Percentiles rank a stretch among this genome's conserved stretches.
phyloP scores from a whole-genome alignment of 176 grass and related monocot species.

The Chrysopogon serrulatus region DNA sequence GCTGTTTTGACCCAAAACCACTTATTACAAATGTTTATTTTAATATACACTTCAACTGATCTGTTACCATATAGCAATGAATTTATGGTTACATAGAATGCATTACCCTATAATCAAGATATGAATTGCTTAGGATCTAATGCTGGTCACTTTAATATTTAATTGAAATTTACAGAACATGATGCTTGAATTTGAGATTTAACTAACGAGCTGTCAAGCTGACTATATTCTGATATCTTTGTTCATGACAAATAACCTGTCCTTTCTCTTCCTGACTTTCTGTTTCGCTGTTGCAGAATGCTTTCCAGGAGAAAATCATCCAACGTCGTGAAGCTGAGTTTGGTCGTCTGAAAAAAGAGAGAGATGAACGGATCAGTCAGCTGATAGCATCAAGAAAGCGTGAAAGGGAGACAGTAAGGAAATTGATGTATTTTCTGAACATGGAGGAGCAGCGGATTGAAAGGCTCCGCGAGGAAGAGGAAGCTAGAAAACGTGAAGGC shows the following conservation, averaged over 20 bases:
- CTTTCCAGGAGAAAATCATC: slow-evolving; percentile 63
- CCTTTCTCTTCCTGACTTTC: background rate
- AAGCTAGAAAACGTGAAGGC: slow-evolving; percentile 79
- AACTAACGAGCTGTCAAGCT: background rate
- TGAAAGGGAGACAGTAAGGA: slow-evolving; percentile 78
- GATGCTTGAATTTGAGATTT: background rate
- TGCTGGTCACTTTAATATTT: background rate
- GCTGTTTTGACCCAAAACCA: background rate
- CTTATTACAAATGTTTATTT: background rate
- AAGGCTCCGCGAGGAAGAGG: slow-evolving; percentile 61
- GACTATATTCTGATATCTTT: background rate
- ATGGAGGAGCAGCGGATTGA: slow-evolving; percentile 67
- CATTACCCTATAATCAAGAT: background rate
- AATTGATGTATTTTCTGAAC: slow-evolving; percentile 72
- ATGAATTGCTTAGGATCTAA: background rate
- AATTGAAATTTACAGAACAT: background rate
- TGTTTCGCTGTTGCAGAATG: slow-evolving; percentile 36
- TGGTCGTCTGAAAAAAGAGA: slow-evolving; percentile 57
- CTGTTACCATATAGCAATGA: background rate
- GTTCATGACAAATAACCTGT: background rate
- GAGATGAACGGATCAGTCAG: slow-evolving; percentile 70
- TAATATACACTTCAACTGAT: background rate
- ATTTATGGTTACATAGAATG: background rate
- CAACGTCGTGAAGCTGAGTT: slow-evolving; percentile 64
- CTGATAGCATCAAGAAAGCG: slow-evolving; percentile 60